Evolutionary conservation across 306 rosid species (phyloP).

Genomic region (Sphenostylis stenocarpa): DNA sequence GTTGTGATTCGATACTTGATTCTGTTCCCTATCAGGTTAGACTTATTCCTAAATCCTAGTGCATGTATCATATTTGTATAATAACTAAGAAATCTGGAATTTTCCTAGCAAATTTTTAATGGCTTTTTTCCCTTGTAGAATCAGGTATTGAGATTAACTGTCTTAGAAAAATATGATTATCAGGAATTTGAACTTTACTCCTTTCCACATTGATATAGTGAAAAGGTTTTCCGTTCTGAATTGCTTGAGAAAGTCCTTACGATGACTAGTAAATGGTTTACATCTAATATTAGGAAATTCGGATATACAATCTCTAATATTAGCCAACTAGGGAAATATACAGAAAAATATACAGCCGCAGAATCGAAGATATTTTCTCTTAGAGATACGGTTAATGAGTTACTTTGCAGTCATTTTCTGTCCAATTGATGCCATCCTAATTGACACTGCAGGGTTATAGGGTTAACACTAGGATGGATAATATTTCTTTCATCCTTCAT

Average conservation of each 20-base stretch:
- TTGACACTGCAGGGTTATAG: constrained; percentile 71
- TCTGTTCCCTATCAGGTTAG: constrained; percentile 80
- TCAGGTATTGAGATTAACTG: constrained; percentile 23
- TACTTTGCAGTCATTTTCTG: constrained; percentile 14
- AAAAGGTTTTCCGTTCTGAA: background rate
- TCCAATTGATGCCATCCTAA: constrained; percentile 22
- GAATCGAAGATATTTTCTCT: background rate
- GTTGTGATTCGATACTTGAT: constrained; percentile 80
- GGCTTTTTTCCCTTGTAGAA: background rate
- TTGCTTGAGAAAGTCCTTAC: background rate
- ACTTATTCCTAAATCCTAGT: constrained; percentile 9
- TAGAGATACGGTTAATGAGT: background rate
- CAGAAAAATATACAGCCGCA: background rate
- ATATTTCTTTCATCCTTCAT: constrained; percentile 85
- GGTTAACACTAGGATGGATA: constrained; percentile 89
- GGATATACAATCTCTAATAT: background rate
- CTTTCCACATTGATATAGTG: constrained; percentile 9
- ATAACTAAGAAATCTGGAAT: constrained; percentile 4
- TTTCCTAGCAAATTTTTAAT: background rate
- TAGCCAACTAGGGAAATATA: background rate
- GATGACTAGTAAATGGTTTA: background rate
- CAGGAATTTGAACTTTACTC: constrained; percentile 20
- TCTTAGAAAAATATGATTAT: constrained; percentile 5
- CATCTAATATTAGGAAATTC: background rate
- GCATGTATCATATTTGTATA: background rate